Conservation (phyloP, 495 filamentous ascomycete genomes). For the Penicillium verhagenii region DNA sequence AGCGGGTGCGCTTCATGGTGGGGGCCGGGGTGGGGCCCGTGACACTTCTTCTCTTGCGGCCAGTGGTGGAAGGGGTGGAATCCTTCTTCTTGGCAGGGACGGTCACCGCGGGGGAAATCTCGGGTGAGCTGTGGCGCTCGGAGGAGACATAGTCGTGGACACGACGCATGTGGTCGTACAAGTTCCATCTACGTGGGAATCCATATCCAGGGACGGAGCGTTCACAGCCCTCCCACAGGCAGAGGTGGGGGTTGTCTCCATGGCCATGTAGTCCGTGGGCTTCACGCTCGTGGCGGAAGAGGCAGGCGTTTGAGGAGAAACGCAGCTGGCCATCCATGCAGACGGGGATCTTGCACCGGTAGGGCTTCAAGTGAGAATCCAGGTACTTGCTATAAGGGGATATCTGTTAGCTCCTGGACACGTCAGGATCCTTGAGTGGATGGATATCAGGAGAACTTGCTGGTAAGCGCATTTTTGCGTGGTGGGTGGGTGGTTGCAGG, state of each 20-base stretch:
- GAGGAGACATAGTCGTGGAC: slow-evolving; percentile 75
- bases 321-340: slow-evolving; percentile 69
- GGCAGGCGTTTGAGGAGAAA: slow-evolving; percentile 91
- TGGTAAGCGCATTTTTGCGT: slow-evolving; percentile 98
- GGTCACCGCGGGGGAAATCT: slow-evolving; percentile 33
- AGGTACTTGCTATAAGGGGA: slow-evolving; percentile 74
- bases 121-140: slow-evolving; percentile 46
- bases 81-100: slow-evolving; percentile 44
- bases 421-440: background rate
- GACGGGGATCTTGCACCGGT: slow-evolving; percentile 77
- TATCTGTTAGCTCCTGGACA: slow-evolving; percentile 33
- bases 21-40: slow-evolving; percentile 37
- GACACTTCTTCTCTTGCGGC: slow-evolving; percentile 42
- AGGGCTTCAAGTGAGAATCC: slow-evolving; percentile 91
- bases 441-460: slow-evolving; percentile 55
- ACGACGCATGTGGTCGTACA: slow-evolving; percentile 90
- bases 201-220: slow-evolving; percentile 75
- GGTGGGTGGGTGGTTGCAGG: slow-evolving; percentile 80
- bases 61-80: slow-evolving; percentile 9
- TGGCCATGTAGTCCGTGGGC: slow-evolving; percentile 94
- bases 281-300: slow-evolving; percentile 93
- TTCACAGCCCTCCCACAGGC: slow-evolving; percentile 80
- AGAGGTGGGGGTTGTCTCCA: slow-evolving; percentile 84
- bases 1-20: slow-evolving; percentile 49
- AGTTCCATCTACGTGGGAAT: slow-evolving; percentile 91